Percentiles rank a stretch among this genome's conserved stretches.
These are phyloP conservation scores for Amanita molliuscula DNA, from an alignment of 768 basidiomycete genomes.

Conservation along the genomic window DNA sequence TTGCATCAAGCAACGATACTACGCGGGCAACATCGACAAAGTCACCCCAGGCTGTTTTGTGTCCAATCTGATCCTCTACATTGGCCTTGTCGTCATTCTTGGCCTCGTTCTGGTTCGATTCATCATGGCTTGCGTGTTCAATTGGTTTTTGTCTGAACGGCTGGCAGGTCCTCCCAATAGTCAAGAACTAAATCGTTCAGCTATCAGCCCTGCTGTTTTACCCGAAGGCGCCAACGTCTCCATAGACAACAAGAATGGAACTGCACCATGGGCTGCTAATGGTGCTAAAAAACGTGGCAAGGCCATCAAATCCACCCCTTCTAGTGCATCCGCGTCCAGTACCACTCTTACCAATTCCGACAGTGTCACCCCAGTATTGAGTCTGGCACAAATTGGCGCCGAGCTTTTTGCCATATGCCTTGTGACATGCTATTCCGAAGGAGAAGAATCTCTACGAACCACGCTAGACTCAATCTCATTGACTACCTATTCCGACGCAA, in stretches of 20 bases:
- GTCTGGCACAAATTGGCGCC: constrained; percentile 82
- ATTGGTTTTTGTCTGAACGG: constrained; percentile 85
- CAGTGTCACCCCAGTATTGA: constrained; percentile 56
- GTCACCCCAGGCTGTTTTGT: constrained; percentile 94
- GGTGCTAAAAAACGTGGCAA: constrained; percentile 44
- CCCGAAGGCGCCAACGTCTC: constrained; percentile 93
- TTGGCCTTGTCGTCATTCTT: constrained; percentile 85
- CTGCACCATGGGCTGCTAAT: constrained; percentile 84
- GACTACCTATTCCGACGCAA: constrained; percentile 84
- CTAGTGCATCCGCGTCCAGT: constrained; percentile 40
- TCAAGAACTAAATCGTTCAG: constrained; percentile 66
- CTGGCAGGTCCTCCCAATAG: constrained; percentile 71
- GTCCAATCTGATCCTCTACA: constrained; percentile 79
- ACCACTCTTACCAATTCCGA: constrained; percentile 46
- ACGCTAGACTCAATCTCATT: constrained; percentile 90
- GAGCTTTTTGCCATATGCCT: constrained; percentile 94
- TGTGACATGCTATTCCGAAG: constrained; percentile 97
- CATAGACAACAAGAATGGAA: constrained; percentile 84
- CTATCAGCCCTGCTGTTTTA: constrained; percentile 91
- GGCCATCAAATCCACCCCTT: constrained; percentile 32
- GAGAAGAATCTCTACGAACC: constrained; percentile 81
- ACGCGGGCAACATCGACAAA: constrained; percentile 94
- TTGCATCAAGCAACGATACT: constrained; percentile 80
- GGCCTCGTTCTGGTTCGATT: constrained; percentile 87
- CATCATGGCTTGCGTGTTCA: constrained; percentile 93